Evolutionary conservation across 495 filamentous ascomycete species (phyloP).

Genomic region (Daldinia grandis): DNA sequence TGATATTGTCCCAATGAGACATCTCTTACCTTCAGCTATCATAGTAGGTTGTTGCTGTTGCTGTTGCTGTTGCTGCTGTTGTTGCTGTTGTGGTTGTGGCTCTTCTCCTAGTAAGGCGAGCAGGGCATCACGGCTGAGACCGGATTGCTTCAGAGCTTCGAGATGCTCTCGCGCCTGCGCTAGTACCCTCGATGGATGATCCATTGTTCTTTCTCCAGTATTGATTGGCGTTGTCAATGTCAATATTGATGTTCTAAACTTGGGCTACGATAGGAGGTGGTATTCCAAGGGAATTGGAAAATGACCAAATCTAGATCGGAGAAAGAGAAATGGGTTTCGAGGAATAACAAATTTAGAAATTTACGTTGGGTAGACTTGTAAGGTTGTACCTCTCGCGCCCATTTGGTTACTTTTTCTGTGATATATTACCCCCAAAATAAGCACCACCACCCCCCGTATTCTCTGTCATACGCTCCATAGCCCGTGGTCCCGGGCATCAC

Average conservation of each 20-base stretch:
- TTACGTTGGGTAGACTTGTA: constrained; percentile 34
- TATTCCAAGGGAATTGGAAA: constrained; percentile 21
- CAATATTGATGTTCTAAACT: neutral
- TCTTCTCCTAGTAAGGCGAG: constrained; percentile 42
- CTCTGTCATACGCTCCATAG: constrained; percentile 30
- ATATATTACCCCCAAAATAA: constrained; percentile 40
- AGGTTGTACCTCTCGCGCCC: constrained; percentile 36
- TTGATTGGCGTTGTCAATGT: constrained; percentile 23
- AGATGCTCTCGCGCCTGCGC: constrained; percentile 45
- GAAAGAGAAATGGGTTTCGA: constrained; percentile 13
- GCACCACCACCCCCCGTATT: constrained; percentile 17
- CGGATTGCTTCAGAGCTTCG: constrained; percentile 45
- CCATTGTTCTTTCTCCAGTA: constrained; percentile 35
- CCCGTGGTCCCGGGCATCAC: constrained; percentile 28
- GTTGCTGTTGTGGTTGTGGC: constrained; percentile 26
- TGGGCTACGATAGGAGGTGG: constrained; percentile 17
- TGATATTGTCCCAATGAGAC: neutral
- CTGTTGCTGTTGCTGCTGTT: constrained; percentile 15
- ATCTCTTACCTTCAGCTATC: constrained; percentile 39
- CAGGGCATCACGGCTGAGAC: constrained; percentile 43
- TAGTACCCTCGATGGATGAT: constrained; percentile 46
- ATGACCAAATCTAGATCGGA: constrained; percentile 9
- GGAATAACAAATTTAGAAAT: constrained; percentile 21
- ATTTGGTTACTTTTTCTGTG: constrained; percentile 37
- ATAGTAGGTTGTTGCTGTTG: constrained; percentile 19